These are phyloP conservation scores for Annona squamosa DNA, from an alignment of 164 flowering plant species.

Conservation along the genomic window DNA sequence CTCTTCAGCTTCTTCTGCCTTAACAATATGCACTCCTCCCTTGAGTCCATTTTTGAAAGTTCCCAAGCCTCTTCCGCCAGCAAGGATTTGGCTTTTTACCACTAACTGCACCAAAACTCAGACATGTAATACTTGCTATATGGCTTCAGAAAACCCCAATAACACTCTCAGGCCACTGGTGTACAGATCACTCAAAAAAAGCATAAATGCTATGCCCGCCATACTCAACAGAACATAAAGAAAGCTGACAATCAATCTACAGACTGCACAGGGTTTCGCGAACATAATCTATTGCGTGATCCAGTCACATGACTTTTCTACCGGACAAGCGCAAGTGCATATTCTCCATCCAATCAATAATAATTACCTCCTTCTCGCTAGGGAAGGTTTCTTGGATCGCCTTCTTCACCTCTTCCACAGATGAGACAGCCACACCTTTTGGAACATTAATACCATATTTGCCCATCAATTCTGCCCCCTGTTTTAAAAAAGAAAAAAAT, in stretches of 20 bases:
- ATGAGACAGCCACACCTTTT: slow-evolving; percentile 68
- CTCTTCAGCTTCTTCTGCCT: slow-evolving; percentile 72
- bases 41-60: slow-evolving; percentile 80
- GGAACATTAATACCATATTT: slow-evolving; percentile 92
- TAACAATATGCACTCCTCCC: slow-evolving; percentile 97
- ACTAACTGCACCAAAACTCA: slow-evolving; percentile 51
- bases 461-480: slow-evolving; percentile 96
- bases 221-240: neutral
- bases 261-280: neutral
- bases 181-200: no score
- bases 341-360: neutral
- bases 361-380: slow-evolving; percentile 59
- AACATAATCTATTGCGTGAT: neutral
- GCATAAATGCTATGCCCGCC: neutral
- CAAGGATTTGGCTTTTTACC: slow-evolving; percentile 95
- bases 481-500: slow-evolving; percentile 1
- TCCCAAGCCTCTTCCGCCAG: slow-evolving; percentile 96
- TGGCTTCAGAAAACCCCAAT: neutral
- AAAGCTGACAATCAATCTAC: no score
- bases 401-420: slow-evolving; percentile 59
- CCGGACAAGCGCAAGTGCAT: neutral
- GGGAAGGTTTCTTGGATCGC: slow-evolving; percentile 59
- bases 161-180: neutral
- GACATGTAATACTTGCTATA: neutral
- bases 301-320: neutral